phyloP scores from a whole-genome alignment of 1,284 basidiomycete genomes.

The Prillingera fragicola region DNA sequence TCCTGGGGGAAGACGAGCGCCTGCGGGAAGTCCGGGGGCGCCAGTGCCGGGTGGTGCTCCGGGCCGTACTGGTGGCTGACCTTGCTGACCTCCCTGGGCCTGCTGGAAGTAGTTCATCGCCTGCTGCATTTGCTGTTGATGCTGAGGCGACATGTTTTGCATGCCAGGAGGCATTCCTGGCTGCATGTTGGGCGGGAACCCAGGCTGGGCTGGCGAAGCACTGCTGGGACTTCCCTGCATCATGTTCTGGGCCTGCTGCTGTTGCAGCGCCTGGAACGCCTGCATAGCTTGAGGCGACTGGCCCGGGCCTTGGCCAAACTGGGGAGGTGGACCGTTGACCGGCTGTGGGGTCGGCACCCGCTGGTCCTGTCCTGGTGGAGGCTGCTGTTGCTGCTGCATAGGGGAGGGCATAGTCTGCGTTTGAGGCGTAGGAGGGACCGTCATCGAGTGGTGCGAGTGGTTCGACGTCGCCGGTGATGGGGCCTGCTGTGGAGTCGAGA shows the following conservation, averaged over 20 bases:
- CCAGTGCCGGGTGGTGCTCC: conserved; percentile 14
- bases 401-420: conserved; percentile 2
- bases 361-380: neutral
- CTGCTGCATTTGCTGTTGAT: conserved; percentile 35
- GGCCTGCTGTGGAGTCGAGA: conserved; percentile 16
- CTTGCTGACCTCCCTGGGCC: conserved; percentile 14
- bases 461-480: conserved; percentile 32
- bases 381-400: conserved; percentile 17
- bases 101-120: conserved; percentile 29
- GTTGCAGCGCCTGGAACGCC: conserved; percentile 21
- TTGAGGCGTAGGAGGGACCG: conserved; percentile 3
- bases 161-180: conserved; percentile 10
- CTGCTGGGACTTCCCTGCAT: conserved; percentile 1
- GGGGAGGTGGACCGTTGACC: conserved; percentile 11
- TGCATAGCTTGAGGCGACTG: conserved; percentile 15
- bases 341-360: neutral
- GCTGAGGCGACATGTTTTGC: conserved; percentile 23
- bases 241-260: conserved; percentile 18
- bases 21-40: too few species aligned
- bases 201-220: neutral
- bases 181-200: conserved; percentile 11
- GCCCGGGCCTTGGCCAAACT: conserved; percentile 2
- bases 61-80: conserved; percentile 14
- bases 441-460: conserved; percentile 25
- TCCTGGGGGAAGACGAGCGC: conserved; percentile 16